Evolutionary conservation across 495 filamentous ascomycete species (phyloP).

Genomic region (Lepraria neglecta): DNA sequence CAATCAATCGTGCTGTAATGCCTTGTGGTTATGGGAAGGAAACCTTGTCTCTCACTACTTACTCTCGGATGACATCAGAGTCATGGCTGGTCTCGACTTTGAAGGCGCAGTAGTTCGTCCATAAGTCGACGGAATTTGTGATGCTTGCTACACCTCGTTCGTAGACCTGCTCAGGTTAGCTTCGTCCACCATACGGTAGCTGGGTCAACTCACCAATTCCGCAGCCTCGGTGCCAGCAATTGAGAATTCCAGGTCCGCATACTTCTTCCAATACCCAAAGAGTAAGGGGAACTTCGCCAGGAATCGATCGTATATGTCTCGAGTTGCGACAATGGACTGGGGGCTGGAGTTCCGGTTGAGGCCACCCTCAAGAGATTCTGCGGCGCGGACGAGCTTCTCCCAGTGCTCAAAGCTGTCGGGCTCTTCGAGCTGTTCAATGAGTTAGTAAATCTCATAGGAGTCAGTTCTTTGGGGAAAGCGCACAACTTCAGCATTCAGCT

Average conservation of each 20-base stretch:
- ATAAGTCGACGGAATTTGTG: slow-evolving; percentile 86
- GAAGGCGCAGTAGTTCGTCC: slow-evolving; percentile 95
- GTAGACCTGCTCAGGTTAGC: slow-evolving; percentile 61
- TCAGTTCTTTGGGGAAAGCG: slow-evolving; percentile 30
- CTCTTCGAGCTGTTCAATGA: slow-evolving; percentile 50
- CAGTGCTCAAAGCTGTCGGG: slow-evolving; percentile 90
- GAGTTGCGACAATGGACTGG: slow-evolving; percentile 77
- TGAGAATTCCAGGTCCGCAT: slow-evolving; percentile 94
- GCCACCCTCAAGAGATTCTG: slow-evolving; percentile 81
- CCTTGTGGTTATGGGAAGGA: slow-evolving; percentile 59
- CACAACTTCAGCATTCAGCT: slow-evolving; percentile 73
- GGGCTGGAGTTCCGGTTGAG: slow-evolving; percentile 95
- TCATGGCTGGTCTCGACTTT: slow-evolving; percentile 97
- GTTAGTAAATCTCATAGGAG: background rate
- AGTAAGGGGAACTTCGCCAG: slow-evolving; percentile 91
- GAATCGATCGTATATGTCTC: slow-evolving; percentile 84
- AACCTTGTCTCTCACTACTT: slow-evolving; percentile 69
- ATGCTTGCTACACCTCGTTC: slow-evolving; percentile 93
- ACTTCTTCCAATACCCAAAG: slow-evolving; percentile 99
- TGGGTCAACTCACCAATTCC: slow-evolving; percentile 67
- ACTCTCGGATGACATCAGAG: slow-evolving; percentile 95
- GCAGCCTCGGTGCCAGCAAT: slow-evolving; percentile 96
- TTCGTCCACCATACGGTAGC: background rate
- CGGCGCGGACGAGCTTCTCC: slow-evolving; percentile 83
- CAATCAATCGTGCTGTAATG: slow-evolving; percentile 34